Conservation (phyloP, 2,329 filamentous ascomycete genomes). For the Cordyceps farinosa region DNA sequence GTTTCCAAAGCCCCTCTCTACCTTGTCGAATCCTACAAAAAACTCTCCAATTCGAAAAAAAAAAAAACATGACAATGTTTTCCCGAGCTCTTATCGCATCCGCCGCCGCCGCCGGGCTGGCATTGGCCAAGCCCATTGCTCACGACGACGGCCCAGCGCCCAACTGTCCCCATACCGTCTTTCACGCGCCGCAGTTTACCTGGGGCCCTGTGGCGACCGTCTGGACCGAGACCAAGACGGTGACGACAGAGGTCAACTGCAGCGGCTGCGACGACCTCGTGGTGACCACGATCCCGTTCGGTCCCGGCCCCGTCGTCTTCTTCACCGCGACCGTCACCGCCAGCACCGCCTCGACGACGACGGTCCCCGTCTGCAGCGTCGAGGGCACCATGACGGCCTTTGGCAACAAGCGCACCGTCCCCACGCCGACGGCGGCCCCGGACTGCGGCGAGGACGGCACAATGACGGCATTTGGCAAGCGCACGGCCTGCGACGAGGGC, state of each 20-base stretch:
- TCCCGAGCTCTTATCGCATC: neutral
- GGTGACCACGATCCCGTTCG: conserved; percentile 13
- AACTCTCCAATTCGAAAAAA: neutral
- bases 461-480: too few relatives aligned
- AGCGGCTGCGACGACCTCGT: conserved; percentile 23
- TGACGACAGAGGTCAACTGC: conserved; percentile 26
- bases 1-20: too few relatives aligned
- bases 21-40: neutral
- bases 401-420: too few relatives aligned
- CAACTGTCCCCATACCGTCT: conserved; percentile 20
- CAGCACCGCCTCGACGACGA: conserved; percentile 16
- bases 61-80: neutral
- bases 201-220: conserved; percentile 25
- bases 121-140: conserved; percentile 1
- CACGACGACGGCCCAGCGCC: too few relatives aligned
- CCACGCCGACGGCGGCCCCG: too few relatives aligned
- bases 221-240: conserved; percentile 27
- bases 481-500: too few relatives aligned
- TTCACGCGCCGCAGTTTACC: conserved; percentile 16
- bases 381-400: too few relatives aligned
- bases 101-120: neutral
- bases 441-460: too few relatives aligned
- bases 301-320: conserved; percentile 22
- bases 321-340: conserved; percentile 25
- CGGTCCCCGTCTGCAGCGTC: conserved; percentile 19